phyloP scores from a whole-genome alignment of 2,329 filamentous ascomycete genomes.

The Nigrograna mackinnonii region DNA sequence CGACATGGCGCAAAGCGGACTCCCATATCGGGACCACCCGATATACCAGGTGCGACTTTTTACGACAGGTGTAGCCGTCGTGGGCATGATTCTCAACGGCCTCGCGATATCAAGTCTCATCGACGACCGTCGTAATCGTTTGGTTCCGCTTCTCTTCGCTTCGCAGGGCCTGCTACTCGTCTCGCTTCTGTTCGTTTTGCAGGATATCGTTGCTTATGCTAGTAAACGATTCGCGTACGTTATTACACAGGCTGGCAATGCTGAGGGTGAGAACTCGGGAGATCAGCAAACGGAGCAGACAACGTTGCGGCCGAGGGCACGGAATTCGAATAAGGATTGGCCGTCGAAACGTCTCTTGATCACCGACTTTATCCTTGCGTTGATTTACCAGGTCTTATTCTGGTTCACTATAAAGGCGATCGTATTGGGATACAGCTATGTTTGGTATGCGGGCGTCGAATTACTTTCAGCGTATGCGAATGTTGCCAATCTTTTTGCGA shows the following conservation, averaged over 20 bases:
- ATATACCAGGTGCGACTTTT: slow-evolving; percentile 8
- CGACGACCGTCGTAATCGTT: background rate
- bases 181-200: slow-evolving; percentile 6
- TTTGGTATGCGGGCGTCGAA: slow-evolving; percentile 6
- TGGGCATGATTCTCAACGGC: slow-evolving; percentile 9
- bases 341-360: slow-evolving; percentile 9
- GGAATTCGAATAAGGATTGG: slow-evolving; percentile 3
- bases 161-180: slow-evolving; percentile 7
- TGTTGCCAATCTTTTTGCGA: slow-evolving; percentile 8
- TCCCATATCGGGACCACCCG: slow-evolving; percentile 14
- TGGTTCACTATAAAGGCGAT: slow-evolving; percentile 6
- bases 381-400: slow-evolving; percentile 13
- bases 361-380: slow-evolving; percentile 10
- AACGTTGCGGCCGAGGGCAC: background rate
- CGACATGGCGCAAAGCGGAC: slow-evolving; percentile 3
- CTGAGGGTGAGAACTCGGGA: background rate
- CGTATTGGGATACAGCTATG: background rate
- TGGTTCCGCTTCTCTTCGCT: slow-evolving; percentile 1
- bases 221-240: no score
- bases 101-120: slow-evolving; percentile 1
- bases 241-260: no score
- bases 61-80: slow-evolving; percentile 3
- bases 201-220: slow-evolving; percentile 11
- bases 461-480: slow-evolving; percentile 13
- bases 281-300: background rate